Base-by-base conservation (phyloP, 768 basidiomycete species). In the Terana coerulea region DNA sequence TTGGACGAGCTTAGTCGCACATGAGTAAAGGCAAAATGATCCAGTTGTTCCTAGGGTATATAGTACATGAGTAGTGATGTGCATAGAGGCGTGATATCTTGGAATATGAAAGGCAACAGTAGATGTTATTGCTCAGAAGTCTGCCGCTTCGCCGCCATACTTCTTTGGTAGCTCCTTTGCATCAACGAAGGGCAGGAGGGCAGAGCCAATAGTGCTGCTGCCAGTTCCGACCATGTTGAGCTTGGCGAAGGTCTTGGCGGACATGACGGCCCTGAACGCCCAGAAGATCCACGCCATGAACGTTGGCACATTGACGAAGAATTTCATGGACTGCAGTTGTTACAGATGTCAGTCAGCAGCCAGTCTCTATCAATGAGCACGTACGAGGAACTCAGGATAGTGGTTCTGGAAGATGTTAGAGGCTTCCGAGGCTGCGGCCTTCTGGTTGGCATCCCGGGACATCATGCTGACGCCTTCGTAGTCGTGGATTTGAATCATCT, bases 251-350 rank as follows among this genome's bases (percentile, higher is more conserved):
- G 90, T 91, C 25, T 77, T 78, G 6, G 86, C 66, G 1, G 89
- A 78, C 12, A 92, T 64, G 55, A 92, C 63, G 0, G 88, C 77
- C 63, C 85, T 91, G 75, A 91, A 91, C 19, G 71, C 53, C 89
- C 89, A 91, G 70, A 89, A 92, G 53, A 92, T 76, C 88, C 89
- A 91, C 34, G 82, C 78, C 58, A 91, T 73, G 51, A 88, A 60
- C 2, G 79, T 77, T 0, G 90, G 90, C 11, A 92, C 88, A 59
- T 88, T 89, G 61, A 92, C 74, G 61, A 92, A 91, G 70, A 84
- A 88, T 64, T 91, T 91, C 63, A 76, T 77, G 60, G 79, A 75
- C 85, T 87, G 55, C 19, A n/a, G n/a, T n/a, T n/a, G n/a, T n/a
- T n/a, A 12, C 17, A 28, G 9, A 42, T 29, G 19, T 51, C 11